phyloP scores from a whole-genome alignment of 148 eudicot genomes.

The Chenopodium album region DNA sequence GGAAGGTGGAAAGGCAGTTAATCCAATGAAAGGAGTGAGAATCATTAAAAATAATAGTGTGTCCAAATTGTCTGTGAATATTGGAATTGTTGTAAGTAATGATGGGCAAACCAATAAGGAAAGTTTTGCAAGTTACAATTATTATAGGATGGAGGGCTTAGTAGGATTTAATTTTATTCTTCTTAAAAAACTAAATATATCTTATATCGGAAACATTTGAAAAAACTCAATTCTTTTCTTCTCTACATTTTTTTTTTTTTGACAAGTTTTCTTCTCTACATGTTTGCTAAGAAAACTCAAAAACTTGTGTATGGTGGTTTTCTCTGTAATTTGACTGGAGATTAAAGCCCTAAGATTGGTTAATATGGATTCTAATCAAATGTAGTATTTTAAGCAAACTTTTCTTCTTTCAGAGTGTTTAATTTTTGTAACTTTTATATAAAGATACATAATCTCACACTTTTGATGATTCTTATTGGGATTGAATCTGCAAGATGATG shows the following conservation, averaged over 20 bases:
- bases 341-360: background rate
- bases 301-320: too few relatives aligned
- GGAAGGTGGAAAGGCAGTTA: too few relatives aligned
- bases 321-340: too few relatives aligned
- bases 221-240: background rate
- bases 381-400: background rate
- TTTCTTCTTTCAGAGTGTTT: background rate
- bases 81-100: too few relatives aligned
- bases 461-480: background rate
- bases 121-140: too few relatives aligned
- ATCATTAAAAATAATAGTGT: too few relatives aligned
- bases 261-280: background rate
- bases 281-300: background rate
- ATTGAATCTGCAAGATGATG: background rate
- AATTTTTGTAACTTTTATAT: background rate
- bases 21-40: too few relatives aligned
- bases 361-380: conserved; percentile 4
- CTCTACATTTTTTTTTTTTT: background rate
- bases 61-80: too few relatives aligned
- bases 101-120: too few relatives aligned
- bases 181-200: too few relatives aligned
- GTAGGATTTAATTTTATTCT: background rate
- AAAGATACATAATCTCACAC: background rate
- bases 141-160: too few relatives aligned
- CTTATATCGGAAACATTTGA: background rate